Evolutionary conservation across 2,329 filamentous ascomycete species (phyloP).

Genomic region (Nemania serpens): DNA sequence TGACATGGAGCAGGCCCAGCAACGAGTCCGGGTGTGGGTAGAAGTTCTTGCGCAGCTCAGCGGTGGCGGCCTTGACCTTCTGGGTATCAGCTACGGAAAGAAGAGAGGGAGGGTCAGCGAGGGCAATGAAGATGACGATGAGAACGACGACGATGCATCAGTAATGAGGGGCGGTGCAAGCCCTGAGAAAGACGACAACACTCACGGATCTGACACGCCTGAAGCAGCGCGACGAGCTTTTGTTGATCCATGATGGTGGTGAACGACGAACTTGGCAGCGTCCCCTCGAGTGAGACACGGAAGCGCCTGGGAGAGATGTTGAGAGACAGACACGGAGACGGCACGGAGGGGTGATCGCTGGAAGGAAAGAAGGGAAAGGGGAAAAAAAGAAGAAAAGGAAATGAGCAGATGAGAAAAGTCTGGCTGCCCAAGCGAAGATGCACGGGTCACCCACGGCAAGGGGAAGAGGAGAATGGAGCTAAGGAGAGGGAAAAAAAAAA

Average conservation of each 20-base stretch:
- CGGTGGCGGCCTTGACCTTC: slow-evolving; percentile 86
- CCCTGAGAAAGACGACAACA: slow-evolving; percentile 35
- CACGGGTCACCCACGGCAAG: slow-evolving; percentile 23
- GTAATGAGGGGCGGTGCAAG: neutral
- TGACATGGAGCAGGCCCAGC: slow-evolving; percentile 83
- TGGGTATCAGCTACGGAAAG: slow-evolving; percentile 75
- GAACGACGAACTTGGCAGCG: slow-evolving; percentile 13
- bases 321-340: slow-evolving; percentile 11
- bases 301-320: slow-evolving; percentile 13
- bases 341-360: slow-evolving; percentile 1
- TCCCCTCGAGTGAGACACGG: slow-evolving; percentile 20
- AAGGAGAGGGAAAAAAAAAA: slow-evolving; percentile 25
- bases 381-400: neutral
- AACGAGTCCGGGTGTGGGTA: slow-evolving; percentile 86
- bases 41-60: slow-evolving; percentile 89
- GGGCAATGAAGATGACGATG: slow-evolving; percentile 6
- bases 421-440: slow-evolving; percentile 20
- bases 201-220: slow-evolving; percentile 86
- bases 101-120: slow-evolving; percentile 42
- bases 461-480: slow-evolving; percentile 16
- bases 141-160: neutral
- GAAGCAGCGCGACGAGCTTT: slow-evolving; percentile 83
- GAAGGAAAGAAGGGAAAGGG: neutral
- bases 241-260: slow-evolving; percentile 72
- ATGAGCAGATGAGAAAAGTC: slow-evolving; percentile 6